Evolutionary conservation across 1,284 basidiomycete genomes (phyloP), one percentile per base, ranked within the genome.

Genomic region (Golubevia pallescens): DNA sequence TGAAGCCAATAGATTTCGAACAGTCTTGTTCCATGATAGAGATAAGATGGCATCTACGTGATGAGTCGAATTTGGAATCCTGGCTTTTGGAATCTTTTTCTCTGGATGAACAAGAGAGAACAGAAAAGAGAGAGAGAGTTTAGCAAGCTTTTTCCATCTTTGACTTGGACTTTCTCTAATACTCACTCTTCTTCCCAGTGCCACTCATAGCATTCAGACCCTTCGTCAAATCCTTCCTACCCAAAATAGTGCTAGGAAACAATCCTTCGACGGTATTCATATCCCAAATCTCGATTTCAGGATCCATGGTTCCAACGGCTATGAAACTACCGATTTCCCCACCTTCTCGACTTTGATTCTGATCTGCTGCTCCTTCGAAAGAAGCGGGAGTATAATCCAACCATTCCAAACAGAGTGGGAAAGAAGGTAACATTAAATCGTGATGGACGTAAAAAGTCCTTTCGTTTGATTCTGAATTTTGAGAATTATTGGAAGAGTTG

Each of bases 391-490:
- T 89, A 86, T 95, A 98, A 86, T 99, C 94, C 71, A 99, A 91
- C 97, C 97, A 99, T 89, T 99, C 97, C 66, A 99, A 92, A 80
- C 96, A 98, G 67, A 99, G 92, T 2, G 97, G 97, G 87, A 98
- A 97, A 67, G 94, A 93, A 66, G 96, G 96, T 16, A 99, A 90
- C 91, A 99, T 93, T 80, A 98, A 90, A 86, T 99, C 97, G 87
- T 99, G 97, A 86, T 99, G 97, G 28, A 93, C 93, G 85, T 96
- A 99, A 34, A 99, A 90, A 81, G 94, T 95, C 84, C 96, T 94
- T 87, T 93, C 20, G 51, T 53, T 58, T 63, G 51, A 57, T 63
- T 24, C n/a, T 60, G 19, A 58, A 32, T 24, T 52, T 53, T 19
- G 42, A 53, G 24, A 55, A 13, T 57, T 63, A 60, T 74, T 89